Evolutionary conservation across 495 filamentous ascomycete species (phyloP), one percentile per base, ranked within the genome.

Genomic region (Penicillium bovifimosum): DNA sequence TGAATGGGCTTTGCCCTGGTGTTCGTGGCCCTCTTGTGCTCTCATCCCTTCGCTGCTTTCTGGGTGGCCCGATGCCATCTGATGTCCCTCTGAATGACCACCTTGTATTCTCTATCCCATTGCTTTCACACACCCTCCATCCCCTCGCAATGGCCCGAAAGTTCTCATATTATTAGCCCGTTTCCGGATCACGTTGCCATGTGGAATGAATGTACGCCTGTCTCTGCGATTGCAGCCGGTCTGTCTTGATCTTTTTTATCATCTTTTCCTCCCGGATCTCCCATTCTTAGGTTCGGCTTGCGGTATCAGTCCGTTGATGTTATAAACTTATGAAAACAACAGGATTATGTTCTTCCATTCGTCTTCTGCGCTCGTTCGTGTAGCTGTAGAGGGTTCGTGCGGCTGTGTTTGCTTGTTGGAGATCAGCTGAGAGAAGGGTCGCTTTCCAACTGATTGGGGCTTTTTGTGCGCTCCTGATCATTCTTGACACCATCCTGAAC

Each of bases 401-500:
- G 20, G 2, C 20, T 24, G 20, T 24, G 20, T 4, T 24, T 24
- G 20, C 20, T n/a, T n/a, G n/a, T n/a, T n/a, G n/a, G n/a, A n/a
- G n/a, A n/a, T n/a, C n/a, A n/a, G n/a, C n/a, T n/a, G n/a, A n/a
- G n/a, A n/a, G n/a, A n/a, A n/a, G n/a, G n/a, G n/a, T 72, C 70
- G 3, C 49, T 54, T 17, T 76, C 73, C 0, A 62, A 66, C 5
- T 58, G 65, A 9, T 69, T 72, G 9, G 81, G 82, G 53, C 78
- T 84, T 56, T 79, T 79, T 13, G 79, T 74, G 13, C 80, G 64
- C 40, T 78, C 75, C 39, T 77, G 75, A 52, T 84, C 79, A 42
- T 87, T 84, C 63, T 85, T 82, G 2, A 69, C 77, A 8, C 79
- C 82, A 54, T 90, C 86, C 53, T 85, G 88, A 24, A 83, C 81